Percentiles rank a stretch among this genome's conserved stretches.
phyloP scores from a whole-genome alignment of 73 alveolate species.

The Durusdinium trenchii region DNA sequence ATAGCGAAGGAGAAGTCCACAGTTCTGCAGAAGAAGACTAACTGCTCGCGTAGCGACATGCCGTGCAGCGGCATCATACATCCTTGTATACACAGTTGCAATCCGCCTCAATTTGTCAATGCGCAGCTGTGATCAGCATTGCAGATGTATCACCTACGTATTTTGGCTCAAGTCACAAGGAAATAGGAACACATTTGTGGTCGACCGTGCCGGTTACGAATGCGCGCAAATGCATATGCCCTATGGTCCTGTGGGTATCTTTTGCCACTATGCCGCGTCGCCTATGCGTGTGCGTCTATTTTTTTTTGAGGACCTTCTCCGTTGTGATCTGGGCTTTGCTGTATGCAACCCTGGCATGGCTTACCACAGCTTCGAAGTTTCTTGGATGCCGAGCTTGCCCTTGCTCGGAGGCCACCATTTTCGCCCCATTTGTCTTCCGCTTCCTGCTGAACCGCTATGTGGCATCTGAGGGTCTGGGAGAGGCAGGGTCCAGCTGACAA shows the following conservation, averaged over 20 bases:
- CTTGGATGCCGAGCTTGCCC: neutral
- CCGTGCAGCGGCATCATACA: no score
- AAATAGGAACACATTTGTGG: no score
- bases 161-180: no score
- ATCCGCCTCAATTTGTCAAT: no score
- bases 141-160: no score
- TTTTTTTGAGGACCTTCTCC: constrained; percentile 34
- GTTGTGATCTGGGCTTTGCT: constrained; percentile 86
- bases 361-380: neutral
- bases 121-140: no score
- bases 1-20: no score
- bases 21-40: no score
- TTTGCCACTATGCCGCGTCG: neutral
- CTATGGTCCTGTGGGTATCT: neutral
- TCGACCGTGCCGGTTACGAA: no score
- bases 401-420: constrained; percentile 50
- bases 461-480: constrained; percentile 44
- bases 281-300: neutral
- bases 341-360: neutral
- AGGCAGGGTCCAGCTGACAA: constrained; percentile 7
- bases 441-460: constrained; percentile 43
- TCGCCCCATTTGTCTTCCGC: constrained; percentile 74
- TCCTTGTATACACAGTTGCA: no score
- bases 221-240: no score
- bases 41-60: no score